Evolutionary conservation across 2,329 filamentous ascomycete species (phyloP), one percentile per base, ranked within the genome.

Genomic region (Hymenoscyphus occultus): DNA sequence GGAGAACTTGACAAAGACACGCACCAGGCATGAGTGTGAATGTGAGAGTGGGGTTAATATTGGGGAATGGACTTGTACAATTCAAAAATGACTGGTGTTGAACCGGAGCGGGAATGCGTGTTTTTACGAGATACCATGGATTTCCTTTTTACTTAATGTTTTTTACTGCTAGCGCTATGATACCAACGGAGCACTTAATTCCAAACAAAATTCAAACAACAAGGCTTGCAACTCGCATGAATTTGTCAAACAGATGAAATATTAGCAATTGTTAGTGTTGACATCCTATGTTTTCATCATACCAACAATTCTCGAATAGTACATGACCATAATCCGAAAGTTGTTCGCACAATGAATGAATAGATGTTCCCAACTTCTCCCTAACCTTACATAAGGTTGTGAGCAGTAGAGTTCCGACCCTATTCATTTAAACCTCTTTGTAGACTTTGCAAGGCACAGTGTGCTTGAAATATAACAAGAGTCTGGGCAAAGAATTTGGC

Each of bases 111-210:
- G 48, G 19, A 54, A 54, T 31, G 59, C 59, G 59, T 40, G 35
- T n/a, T 39, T 28, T 60, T 60, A 60, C 22, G 40, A 60, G 59
- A 60, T 60, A 60, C 59, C 59, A 31, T 28, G 40, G 39, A 16
- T 6, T 32, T 60, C 35, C 28, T n/a, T 51, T 60, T 51, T 59
- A 40, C 35, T 45, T 28, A 54, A 22, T 54, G 19, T 54, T 16
- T 51, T 51, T 51, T 51, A 54, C 48, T 28, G 48, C 48, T 35
- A 35, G 35, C 35, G 35, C 35, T 32, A 60, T 60, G 59, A 60
- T 60, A 60, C 59, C 59, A 51, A 51, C 22, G 31, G 48, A 54
- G 13, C 19, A 28, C 45, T 4, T 13, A 28, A 54, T 54, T 28
- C 22, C 48, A 54, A 54, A 54, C 4, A 54, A 54, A 54, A 28